phyloP scores from a whole-genome alignment of 345 rosid species.

The Aquilaria yunnanensis region DNA sequence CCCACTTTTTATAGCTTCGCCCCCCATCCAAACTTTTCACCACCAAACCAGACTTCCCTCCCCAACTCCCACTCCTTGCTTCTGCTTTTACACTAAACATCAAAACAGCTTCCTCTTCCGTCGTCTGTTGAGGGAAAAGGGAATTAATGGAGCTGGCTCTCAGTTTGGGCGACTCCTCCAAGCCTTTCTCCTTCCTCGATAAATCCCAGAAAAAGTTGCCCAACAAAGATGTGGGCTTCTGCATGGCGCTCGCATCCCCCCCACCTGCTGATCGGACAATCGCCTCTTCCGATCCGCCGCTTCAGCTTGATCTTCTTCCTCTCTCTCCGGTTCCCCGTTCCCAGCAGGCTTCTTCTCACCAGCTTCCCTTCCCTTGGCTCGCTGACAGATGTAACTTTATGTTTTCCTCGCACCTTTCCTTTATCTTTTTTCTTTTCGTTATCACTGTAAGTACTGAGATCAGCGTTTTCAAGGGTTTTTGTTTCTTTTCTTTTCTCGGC shows the following conservation, averaged over 20 bases:
- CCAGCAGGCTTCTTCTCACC: slow-evolving; percentile 20
- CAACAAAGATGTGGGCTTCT: slow-evolving; percentile 51
- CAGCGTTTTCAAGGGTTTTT: not conserved
- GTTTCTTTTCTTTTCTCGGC: not conserved
- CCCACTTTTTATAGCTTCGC: not conserved
- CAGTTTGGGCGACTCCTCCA: slow-evolving; percentile 72
- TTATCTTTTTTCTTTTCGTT: not conserved
- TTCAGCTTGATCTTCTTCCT: slow-evolving; percentile 69
- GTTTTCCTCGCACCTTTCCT: not conserved
- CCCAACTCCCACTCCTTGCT: no score
- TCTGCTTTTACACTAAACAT: not conserved
- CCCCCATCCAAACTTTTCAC: slow-evolving; percentile 8
- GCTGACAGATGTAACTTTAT: slow-evolving; percentile 33
- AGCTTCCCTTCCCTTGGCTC: slow-evolving; percentile 74
- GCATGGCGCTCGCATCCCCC: slow-evolving; percentile 45
- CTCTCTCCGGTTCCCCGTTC: slow-evolving; percentile 44
- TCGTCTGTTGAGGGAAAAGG: not conserved
- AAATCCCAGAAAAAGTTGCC: slow-evolving; percentile 22
- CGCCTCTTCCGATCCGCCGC: slow-evolving; percentile 44
- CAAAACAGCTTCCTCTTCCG: not conserved
- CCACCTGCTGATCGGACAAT: slow-evolving; percentile 15
- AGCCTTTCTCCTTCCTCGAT: slow-evolving; percentile 57
- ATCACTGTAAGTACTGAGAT: not conserved
- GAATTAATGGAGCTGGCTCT: slow-evolving; percentile 74
- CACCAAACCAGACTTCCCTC: not conserved